Evolutionary conservation across 257 asterid species (phyloP), one percentile per base, ranked within the genome.

Genomic region (Thymus mandschuricus): DNA sequence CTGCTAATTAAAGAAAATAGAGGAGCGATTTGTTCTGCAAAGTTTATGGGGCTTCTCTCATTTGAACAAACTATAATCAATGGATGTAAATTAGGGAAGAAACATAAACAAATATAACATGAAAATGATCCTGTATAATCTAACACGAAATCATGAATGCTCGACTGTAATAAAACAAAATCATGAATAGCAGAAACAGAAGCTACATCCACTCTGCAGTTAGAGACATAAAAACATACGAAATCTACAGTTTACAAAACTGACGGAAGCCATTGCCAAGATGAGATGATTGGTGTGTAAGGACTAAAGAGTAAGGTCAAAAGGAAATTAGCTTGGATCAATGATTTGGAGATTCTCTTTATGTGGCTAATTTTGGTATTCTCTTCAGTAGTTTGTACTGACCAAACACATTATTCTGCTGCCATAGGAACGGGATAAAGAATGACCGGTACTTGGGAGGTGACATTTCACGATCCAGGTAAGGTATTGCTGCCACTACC

Each of bases 381-480:
- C 88, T 86, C 85, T 80, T 91, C 13, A 89, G 89, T 48, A 92
- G 86, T 72, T 90, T 92, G 89, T 95, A 92, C 67, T 86, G 63
- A 81, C 98, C 98, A 56, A 92, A 95, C n/a, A 89, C 94, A 72
- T 92, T 95, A 74, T 79, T 84, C 78, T 83, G 83, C 79, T 86
- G 97, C 98, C 99, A 95, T 34, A 80, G 89, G 78, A 85, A 72
- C 1, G 98, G 98, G 68, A 92, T 84, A 56, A 89, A 95, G 88
- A 95, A 95, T 1, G 99, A 95, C 28, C 99, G 85, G 84, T 88
- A 80, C 76, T 78, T 51, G 52, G 98, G 85, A 61, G 99, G 99
- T 7, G 99, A 95, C 86, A 91, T 75, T 80, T 95, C 99, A 21
- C 98, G 83, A 59, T 89, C 99, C 61, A 94, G 86, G 82, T 91